Evolutionary conservation across 176 grass and related monocot species (phyloP), one percentile per base, ranked within the genome.

Genomic region (Carex littledalei): DNA sequence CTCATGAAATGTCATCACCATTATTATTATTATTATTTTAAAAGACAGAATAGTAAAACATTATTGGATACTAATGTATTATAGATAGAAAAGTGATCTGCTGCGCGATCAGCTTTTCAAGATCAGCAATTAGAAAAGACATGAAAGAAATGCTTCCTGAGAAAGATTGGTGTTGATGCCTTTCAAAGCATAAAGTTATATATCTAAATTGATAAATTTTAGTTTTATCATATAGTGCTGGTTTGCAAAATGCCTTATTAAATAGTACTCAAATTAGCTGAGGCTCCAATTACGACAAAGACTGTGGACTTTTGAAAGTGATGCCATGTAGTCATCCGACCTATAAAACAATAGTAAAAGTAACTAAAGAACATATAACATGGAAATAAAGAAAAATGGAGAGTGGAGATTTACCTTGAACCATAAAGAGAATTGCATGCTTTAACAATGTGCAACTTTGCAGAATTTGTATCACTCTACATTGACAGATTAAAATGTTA

Each of bases 261-360:
- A 26, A 22, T 52, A 63, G 7, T 34, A 41, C 22, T 20, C 3
- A 18, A 31, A 8, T 90, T 73, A 92, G 35, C 77, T 90, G 0
- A 92, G 34, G 35, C 56, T 84, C 92, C 95, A 98, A 64, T 91
- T 87, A 57, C 92, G 89, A 35, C 91, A 93, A 45, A 87, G 84
- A 49, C 91, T 92, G 49, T 98, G 92, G 47, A 98, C 92, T 67
- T 89, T 87, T 49, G 95, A 92, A 63, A 98, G 89, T 35, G 88
- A 91, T 58, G 92, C 92, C 95, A 94, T 98, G 78, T 94, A 98
- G 71, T 94, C 95, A 39, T 92, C 88, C 9, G 95, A 94, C 61
- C 95, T 98, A 75, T 63, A 84, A 16, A 53, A 7, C 89, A 91
- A 67, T n/a, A 31, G 57, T 66, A 58, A 75, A 20, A 16, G 43